Evolutionary conservation across 177 flowering plant genomes (phyloP).

Genomic region (Tripterygium wilfordii): DNA sequence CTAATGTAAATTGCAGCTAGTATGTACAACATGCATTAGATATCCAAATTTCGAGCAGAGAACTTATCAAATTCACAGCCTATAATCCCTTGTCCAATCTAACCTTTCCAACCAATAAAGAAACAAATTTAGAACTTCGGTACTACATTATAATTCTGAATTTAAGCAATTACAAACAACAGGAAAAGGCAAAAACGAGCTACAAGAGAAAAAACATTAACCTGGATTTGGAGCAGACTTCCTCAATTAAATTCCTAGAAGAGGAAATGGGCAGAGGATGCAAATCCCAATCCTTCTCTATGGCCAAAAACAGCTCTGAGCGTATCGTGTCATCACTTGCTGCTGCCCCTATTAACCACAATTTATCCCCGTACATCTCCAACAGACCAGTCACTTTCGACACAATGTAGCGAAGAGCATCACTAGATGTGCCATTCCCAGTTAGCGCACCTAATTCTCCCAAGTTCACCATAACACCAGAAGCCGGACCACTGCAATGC

Average conservation of each 20-base stretch:
- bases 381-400: constrained; percentile 44
- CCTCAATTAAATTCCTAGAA: constrained; percentile 29
- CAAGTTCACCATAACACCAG: constrained; percentile 46
- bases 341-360: constrained; percentile 72
- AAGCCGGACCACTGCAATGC: constrained; percentile 24
- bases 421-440: constrained; percentile 19
- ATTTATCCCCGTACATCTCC: constrained; percentile 29
- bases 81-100: too few relatives aligned
- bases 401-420: constrained; percentile 33
- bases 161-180: too few relatives aligned
- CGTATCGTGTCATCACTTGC: constrained; percentile 48
- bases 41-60: too few relatives aligned
- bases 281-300: constrained; percentile 84
- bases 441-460: constrained; percentile 62
- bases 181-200: too few relatives aligned
- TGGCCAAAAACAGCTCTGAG: constrained; percentile 45
- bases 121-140: too few relatives aligned
- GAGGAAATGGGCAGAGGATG: constrained; percentile 70
- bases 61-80: too few relatives aligned
- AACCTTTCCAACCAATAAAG: too few relatives aligned
- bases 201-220: constrained; percentile 3
- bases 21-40: too few relatives aligned
- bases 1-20: too few relatives aligned
- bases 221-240: constrained; percentile 46
- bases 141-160: too few relatives aligned